phyloP scores from a whole-genome alignment of 2,329 filamentous ascomycete species.

The Fonsecaea nubica region DNA sequence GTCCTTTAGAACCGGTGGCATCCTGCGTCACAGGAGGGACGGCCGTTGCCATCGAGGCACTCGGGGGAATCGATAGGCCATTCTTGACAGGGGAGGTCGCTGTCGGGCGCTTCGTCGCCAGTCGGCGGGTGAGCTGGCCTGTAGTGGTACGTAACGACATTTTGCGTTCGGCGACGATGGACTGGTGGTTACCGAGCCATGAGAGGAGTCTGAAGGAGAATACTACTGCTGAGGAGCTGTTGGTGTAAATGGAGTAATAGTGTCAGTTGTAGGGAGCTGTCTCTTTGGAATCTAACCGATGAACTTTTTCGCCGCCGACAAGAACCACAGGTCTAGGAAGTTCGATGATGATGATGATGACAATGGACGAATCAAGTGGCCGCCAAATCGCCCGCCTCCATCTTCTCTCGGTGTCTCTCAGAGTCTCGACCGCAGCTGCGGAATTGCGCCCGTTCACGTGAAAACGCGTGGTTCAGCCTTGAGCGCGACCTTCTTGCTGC shows the following conservation, averaged over 20 bases:
- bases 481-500: not conserved
- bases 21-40: constrained; percentile 82
- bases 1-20: constrained; percentile 72
- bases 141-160: constrained; percentile 33
- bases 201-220: not conserved
- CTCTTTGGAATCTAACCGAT: not conserved
- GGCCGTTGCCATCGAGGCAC: constrained; percentile 61
- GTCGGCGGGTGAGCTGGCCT: constrained; percentile 20
- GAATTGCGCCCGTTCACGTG: constrained; percentile 19
- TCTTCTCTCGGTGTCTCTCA: too few relatives aligned
- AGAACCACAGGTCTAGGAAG: not conserved
- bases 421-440: not conserved
- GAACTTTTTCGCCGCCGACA: not conserved
- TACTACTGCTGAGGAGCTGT: not conserved
- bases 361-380: not conserved
- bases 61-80: constrained; percentile 21
- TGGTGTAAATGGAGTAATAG: not conserved
- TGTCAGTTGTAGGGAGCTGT: not conserved
- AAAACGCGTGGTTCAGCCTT: constrained; percentile 20
- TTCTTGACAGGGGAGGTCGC: constrained; percentile 3
- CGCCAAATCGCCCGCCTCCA: not conserved
- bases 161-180: not conserved
- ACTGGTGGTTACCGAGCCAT: constrained; percentile 28
- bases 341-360: constrained; percentile 8
- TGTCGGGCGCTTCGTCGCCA: constrained; percentile 18